phyloP scores from a whole-genome alignment of 1,284 basidiomycete genomes.

The Mycosarcoma mackinlayi region DNA sequence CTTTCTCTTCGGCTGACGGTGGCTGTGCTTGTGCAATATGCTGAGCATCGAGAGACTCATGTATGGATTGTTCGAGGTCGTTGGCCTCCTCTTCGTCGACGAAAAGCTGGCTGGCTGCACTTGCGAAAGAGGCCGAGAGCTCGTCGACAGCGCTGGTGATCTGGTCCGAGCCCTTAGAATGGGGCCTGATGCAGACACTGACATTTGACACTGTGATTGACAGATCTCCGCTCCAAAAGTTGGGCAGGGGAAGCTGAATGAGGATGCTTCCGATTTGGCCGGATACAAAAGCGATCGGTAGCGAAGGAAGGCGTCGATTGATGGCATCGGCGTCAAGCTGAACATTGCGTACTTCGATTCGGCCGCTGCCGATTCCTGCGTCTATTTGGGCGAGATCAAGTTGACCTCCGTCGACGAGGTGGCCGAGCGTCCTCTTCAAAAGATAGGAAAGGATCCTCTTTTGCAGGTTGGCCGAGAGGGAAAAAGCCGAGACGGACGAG shows the following conservation, averaged over 20 bases:
- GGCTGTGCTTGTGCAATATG: conserved; percentile 6
- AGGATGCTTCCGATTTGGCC: conserved; percentile 71
- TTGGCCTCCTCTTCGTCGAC: conserved; percentile 45
- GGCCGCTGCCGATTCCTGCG: conserved; percentile 88
- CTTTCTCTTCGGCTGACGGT: conserved; percentile 9
- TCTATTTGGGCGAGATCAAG: conserved; percentile 88
- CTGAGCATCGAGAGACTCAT: conserved; percentile 43
- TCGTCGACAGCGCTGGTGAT: conserved; percentile 3
- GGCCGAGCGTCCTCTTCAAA: conserved; percentile 83
- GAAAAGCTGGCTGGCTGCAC: conserved; percentile 47
- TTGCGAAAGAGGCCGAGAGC: conserved; percentile 37
- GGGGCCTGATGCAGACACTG: conserved; percentile 5
- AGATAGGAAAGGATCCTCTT: conserved; percentile 88
- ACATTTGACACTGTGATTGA: conserved; percentile 33
- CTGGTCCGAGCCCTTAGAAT: neutral
- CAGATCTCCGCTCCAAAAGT: conserved; percentile 56
- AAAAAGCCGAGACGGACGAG: conserved; percentile 40
- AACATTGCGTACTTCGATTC: conserved; percentile 84
- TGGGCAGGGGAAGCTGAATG: conserved; percentile 56
- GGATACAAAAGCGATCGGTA: conserved; percentile 78
- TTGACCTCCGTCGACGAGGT: conserved; percentile 86
- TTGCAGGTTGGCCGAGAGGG: conserved; percentile 83
- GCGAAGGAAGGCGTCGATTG: conserved; percentile 31
- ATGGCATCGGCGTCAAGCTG: conserved; percentile 75
- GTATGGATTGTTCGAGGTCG: conserved; percentile 51